A percentile compares a stretch with the other conserved stretches of the same genome.
phyloP scores from a whole-genome alignment of 2,329 filamentous ascomycete species.

The Colletotrichum shisoi region DNA sequence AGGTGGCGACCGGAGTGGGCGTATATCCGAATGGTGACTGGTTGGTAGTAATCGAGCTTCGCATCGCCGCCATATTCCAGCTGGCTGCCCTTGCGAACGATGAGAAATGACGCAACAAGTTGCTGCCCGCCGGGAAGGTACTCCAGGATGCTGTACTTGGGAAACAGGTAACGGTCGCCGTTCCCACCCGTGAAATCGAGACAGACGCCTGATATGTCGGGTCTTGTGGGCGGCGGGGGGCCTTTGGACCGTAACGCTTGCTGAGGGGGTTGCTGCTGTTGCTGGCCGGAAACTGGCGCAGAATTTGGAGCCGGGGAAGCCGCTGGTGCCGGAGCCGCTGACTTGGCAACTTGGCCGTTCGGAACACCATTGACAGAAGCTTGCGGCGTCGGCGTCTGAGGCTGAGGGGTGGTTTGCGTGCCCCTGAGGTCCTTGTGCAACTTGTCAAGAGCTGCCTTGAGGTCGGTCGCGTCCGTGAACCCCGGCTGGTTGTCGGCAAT shows the following conservation, averaged over 20 bases:
- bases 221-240: conserved; percentile 59
- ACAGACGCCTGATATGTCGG: conserved; percentile 71
- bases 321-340: conserved; percentile 22
- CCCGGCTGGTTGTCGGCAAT: conserved; percentile 62
- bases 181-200: conserved; percentile 73
- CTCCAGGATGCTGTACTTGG: conserved; percentile 79
- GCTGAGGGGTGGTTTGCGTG: conserved; percentile 41
- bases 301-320: conserved; percentile 18
- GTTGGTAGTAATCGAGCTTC: conserved; percentile 76
- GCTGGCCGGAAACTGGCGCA: conserved; percentile 26
- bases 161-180: conserved; percentile 80
- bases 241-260: conserved; percentile 69
- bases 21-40: conserved; percentile 70
- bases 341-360: conserved; percentile 45
- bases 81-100: conserved; percentile 75
- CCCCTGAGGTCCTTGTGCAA: conserved; percentile 51
- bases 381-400: conserved; percentile 44
- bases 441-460: conserved; percentile 62
- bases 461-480: conserved; percentile 61
- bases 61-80: conserved; percentile 71
- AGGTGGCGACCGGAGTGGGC: conserved; percentile 64
- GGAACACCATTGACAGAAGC: conserved; percentile 47
- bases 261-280: conserved; percentile 49
- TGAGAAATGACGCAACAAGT: conserved; percentile 77
- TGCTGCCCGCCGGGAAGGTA: conserved; percentile 65